These are phyloP conservation scores for Nicotiana noctiflora DNA, from an alignment of 257 asterid species.

Conservation along the genomic window DNA sequence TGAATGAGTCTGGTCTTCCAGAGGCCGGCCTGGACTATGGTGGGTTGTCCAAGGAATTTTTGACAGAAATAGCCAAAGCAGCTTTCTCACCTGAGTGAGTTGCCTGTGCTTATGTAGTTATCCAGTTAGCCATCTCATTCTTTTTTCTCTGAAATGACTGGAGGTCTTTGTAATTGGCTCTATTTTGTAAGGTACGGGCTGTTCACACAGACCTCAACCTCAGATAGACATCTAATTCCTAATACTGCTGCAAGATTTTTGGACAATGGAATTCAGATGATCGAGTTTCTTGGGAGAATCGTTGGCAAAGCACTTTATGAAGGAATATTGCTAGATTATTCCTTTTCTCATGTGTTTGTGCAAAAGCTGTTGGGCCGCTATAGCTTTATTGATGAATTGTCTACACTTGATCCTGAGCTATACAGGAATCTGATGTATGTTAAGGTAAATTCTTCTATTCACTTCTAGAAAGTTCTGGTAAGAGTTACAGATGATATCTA, in stretches of 20 bases:
- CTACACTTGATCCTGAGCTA: constrained; percentile 92
- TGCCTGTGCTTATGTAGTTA: constrained; percentile 8
- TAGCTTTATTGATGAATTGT: constrained; percentile 90
- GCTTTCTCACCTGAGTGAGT: constrained; percentile 89
- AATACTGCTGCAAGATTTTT: constrained; percentile 70
- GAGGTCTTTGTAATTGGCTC: constrained; percentile 6
- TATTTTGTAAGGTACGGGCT: constrained; percentile 63
- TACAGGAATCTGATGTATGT: constrained; percentile 84
- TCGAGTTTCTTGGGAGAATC: constrained; percentile 87
- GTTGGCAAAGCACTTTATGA: constrained; percentile 96
- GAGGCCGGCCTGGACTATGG: constrained; percentile 99
- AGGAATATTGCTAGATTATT: constrained; percentile 85
- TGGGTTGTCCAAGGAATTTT: constrained; percentile 92
- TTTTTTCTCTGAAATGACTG: constrained; percentile 16
- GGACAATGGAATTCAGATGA: constrained; percentile 83
- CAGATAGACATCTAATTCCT: constrained; percentile 82
- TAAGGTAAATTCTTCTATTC: constrained; percentile 55
- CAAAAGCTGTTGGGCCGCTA: constrained; percentile 92
- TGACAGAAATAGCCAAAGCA: constrained; percentile 76
- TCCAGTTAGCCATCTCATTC: neutral
- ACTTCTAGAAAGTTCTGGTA: constrained; percentile 4
- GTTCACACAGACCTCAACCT: constrained; percentile 79
- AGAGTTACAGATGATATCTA: constrained; percentile 1
- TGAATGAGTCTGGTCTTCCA: constrained; percentile 92
- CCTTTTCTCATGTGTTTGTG: constrained; percentile 92